Percentiles rank a stretch among this genome's conserved stretches.
Conservation (phyloP, 352 stramenopile species). For the Elongisporangium senticosum region DNA sequence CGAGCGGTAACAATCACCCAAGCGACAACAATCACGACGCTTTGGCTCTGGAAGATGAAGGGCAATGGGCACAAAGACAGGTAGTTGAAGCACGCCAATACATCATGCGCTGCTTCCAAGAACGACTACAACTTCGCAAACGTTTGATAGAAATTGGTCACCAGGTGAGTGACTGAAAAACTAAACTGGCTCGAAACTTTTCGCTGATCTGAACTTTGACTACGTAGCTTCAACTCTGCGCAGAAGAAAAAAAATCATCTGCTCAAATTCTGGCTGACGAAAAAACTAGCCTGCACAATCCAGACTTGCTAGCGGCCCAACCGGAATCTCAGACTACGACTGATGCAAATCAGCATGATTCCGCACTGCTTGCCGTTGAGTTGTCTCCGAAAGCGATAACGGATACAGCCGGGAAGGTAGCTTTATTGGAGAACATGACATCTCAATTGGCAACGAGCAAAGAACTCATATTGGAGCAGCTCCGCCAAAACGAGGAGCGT, state of each 20-base stretch:
- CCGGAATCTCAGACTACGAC: not conserved
- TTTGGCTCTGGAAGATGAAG: not conserved
- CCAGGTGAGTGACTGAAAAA: constrained; percentile 21
- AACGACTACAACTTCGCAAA: constrained; percentile 74
- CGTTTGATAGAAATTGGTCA: constrained; percentile 78
- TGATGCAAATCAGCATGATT: not conserved
- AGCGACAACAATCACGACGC: constrained; percentile 18
- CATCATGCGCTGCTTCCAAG: constrained; percentile 83
- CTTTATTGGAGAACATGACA: not conserved
- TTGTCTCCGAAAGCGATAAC: not conserved
- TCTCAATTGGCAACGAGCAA: constrained; percentile 20
- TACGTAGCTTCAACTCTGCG: not conserved
- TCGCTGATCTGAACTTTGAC: not conserved
- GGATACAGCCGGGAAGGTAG: not conserved
- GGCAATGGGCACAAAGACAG: not conserved
- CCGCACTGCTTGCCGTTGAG: not conserved
- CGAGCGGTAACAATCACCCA: constrained; percentile 1
- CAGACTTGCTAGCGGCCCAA: not conserved
- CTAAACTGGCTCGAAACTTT: not conserved
- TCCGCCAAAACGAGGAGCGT: not conserved
- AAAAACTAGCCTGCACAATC: not conserved
- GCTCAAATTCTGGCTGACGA: not conserved
- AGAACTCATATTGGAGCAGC: constrained; percentile 23
- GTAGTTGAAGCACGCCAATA: constrained; percentile 48
- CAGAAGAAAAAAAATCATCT: not conserved